Base-by-base conservation (phyloP, 768 basidiomycete species). In the Lactarius pseudohatsudake region DNA sequence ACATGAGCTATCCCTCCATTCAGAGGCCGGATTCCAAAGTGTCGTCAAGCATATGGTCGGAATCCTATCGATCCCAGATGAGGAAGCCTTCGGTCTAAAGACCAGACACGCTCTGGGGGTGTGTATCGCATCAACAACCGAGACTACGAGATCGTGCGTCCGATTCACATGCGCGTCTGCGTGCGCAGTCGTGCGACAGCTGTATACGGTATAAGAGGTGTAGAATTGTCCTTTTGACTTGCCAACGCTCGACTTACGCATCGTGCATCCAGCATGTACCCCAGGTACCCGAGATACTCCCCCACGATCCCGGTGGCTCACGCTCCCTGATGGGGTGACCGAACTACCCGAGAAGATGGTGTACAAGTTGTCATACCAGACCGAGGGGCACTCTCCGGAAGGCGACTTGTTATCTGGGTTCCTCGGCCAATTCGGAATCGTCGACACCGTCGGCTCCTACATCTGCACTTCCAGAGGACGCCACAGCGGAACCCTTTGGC, bases 31-130 rank as follows among this genome's bases (percentile, higher is more conserved):
- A 1, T 63, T 57, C 30, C 13, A 36, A 9, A 43, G 4, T 10
- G 11, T 63, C 16, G 55, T 63, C 30, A 11, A 15, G 32, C 32
- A 63, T 36, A 20, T 63, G 0, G 62, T 57, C 1, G 62, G 55
- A 7, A 45, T 63, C 18, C 11, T 62, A 11, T 56, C 61, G 3
- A 43, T 62, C 9, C 20, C 11, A 22, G 22, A 50, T n/a, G 47
- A 50, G 10, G 45, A 47, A 22, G n/a, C 22, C 3, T 50, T 50
- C 9, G 47, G 47, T 11, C 4, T 50, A 2, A n/a, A n/a, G 47
- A 50, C 22, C 11, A 13, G 47, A 50, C 47, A 2, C 47, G 47
- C 13, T 4, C 4, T 10, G 47, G n/a, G 10, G 11, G 0, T 10
- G n/a, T 26, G 47, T 50, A 50, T 50, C 22, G 47, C 22, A n/a